Percentiles rank a stretch among this genome's conserved stretches.
Conservation (phyloP, 495 filamentous ascomycete species). For the Wilcoxina mikolae region DNA sequence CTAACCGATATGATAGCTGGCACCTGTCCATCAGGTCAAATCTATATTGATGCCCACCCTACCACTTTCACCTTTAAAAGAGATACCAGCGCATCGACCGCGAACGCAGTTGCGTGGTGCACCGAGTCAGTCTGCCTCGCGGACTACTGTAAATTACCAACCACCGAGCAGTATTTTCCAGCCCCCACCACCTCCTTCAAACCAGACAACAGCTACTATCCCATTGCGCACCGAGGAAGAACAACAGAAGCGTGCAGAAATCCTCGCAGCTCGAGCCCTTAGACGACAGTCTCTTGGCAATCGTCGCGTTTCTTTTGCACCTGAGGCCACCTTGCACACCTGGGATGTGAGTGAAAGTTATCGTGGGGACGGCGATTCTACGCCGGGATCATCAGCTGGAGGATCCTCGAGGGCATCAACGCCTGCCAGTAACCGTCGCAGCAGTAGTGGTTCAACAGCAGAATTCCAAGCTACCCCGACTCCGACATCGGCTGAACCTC, state of each 20-base stretch:
- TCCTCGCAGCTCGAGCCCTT: constrained; percentile 62
- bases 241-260: constrained; percentile 62
- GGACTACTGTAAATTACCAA: too few relatives aligned
- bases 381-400: constrained; percentile 33
- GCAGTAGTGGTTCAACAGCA: constrained; percentile 20
- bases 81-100: constrained; percentile 20
- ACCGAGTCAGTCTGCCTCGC: constrained; percentile 26
- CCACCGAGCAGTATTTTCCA: constrained; percentile 11
- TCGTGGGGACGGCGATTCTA: constrained; percentile 11
- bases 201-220: constrained; percentile 33
- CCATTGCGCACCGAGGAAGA: constrained; percentile 56
- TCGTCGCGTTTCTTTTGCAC: constrained; percentile 90
- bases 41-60: constrained; percentile 81
- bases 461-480: constrained; percentile 30
- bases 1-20: constrained; percentile 32
- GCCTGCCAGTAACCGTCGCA: constrained; percentile 29
- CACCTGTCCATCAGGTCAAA: constrained; percentile 43
- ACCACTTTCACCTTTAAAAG: constrained; percentile 40
- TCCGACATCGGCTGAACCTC: constrained; percentile 39
- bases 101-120: constrained; percentile 28
- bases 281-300: constrained; percentile 84
- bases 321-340: constrained; percentile 92
- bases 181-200: constrained; percentile 27
- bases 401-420: constrained; percentile 31
- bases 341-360: constrained; percentile 85